Conservation (phyloP, 257 asterid species). For the Cruciata laevipes region DNA sequence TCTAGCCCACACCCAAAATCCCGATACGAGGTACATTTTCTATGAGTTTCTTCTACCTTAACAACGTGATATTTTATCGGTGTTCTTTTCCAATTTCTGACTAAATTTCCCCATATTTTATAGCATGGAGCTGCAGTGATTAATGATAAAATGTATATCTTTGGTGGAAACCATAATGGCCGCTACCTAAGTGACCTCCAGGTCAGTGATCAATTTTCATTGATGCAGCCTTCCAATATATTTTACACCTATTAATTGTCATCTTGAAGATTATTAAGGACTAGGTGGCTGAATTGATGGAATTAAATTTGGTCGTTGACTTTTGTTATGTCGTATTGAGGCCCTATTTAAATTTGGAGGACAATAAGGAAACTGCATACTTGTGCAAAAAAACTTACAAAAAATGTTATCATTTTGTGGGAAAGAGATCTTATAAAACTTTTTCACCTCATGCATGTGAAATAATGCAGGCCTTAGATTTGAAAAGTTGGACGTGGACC, state of each 20-base stretch:
- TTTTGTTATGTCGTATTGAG: not conserved
- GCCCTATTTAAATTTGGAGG: not conserved
- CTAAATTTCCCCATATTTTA: conserved; percentile 17
- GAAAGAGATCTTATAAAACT: not conserved
- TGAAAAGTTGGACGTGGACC: conserved; percentile 91
- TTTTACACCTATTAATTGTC: not conserved
- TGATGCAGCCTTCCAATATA: conserved; percentile 10
- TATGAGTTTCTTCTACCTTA: conserved; percentile 12
- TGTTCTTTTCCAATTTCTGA: conserved; percentile 8
- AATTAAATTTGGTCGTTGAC: not conserved
- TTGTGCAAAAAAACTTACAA: not conserved
- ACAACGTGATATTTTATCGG: conserved; percentile 3
- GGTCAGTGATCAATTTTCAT: conserved; percentile 40
- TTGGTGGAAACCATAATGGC: conserved; percentile 95
- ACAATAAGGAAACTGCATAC: not conserved
- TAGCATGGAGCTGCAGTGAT: conserved; percentile 95
- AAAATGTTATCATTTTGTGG: not conserved
- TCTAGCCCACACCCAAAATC: conserved; percentile 69
- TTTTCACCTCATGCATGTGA: conserved; percentile 17
- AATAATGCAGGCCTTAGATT: conserved; percentile 53
- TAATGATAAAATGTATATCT: conserved; percentile 84
- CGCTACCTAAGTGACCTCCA: conserved; percentile 94
- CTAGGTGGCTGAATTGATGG: not conserved
- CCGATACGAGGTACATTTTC: conserved; percentile 62
- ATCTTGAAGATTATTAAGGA: not conserved